A percentile compares a stretch with the other conserved stretches of the same genome.
Evolutionary conservation across 345 rosid species (phyloP).

Genomic region (Gynandropsis gynandra): DNA sequence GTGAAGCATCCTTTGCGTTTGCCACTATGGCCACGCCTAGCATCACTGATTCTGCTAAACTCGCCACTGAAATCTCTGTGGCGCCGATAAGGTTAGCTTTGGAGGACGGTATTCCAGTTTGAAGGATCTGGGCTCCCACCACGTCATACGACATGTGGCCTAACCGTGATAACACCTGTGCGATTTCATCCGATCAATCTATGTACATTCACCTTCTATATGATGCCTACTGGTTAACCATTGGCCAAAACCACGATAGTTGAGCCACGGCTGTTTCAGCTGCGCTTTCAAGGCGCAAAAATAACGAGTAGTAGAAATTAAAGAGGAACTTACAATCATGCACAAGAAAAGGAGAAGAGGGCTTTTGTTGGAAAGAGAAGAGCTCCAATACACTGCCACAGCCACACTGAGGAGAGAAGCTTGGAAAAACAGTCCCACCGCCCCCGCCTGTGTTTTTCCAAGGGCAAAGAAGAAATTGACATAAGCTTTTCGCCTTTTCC

Average conservation of each 20-base stretch:
- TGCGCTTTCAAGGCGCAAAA: background rate
- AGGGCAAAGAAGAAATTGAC: background rate
- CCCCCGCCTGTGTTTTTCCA: constrained; percentile 70
- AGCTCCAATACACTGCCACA: constrained; percentile 68
- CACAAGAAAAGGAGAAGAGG: constrained; percentile 70
- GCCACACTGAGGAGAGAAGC: constrained; percentile 74
- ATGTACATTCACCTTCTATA: too few species aligned
- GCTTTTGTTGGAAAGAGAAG: constrained; percentile 55
- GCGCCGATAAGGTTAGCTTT: constrained; percentile 91
- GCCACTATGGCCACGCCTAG: constrained; percentile 80
- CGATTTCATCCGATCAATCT: background rate
- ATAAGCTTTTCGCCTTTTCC: too few species aligned
- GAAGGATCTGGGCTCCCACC: constrained; percentile 90
- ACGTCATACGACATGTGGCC: constrained; percentile 91
- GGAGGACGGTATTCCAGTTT: constrained; percentile 83
- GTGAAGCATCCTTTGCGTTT: constrained; percentile 79
- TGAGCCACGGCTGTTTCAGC: too few species aligned
- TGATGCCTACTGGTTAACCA: too few species aligned
- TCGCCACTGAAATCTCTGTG: constrained; percentile 83
- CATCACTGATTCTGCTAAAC: constrained; percentile 86
- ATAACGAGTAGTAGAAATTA: background rate
- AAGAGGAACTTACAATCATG: constrained; percentile 54
- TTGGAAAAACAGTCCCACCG: constrained; percentile 75
- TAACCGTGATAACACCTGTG: constrained; percentile 78
- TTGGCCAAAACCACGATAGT: too few species aligned